Evolutionary conservation across 345 rosid genomes (phyloP), one percentile per base, ranked within the genome.

Genomic region (Ailanthus altissimus): DNA sequence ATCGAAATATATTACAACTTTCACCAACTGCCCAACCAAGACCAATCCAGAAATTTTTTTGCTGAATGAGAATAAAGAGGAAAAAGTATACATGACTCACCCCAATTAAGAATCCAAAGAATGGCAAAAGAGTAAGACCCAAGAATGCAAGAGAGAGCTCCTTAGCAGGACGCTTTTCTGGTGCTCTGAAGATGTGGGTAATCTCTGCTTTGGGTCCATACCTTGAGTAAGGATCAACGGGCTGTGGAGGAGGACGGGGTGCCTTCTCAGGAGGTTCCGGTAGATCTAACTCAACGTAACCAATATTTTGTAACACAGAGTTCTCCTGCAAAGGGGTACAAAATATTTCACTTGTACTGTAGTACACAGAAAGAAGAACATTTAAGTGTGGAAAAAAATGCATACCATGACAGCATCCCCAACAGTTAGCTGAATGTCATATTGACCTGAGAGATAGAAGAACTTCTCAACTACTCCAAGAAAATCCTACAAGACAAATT

Each of bases 191-290:
- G 84, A 94, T 88, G 85, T 97, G 98, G 49, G 75, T 70, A 81
- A 97, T 92, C 89, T 97, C 99, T 38, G 90, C 92, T 84, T 91
- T 91, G 66, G 97, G 96, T 45, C 90, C 97, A 84, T 89, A 94
- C 83, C 89, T 92, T 51, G 85, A 75, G 81, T 80, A 86, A 69
- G 88, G 90, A 63, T 94, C 98, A 77, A 86, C 82, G 23, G 90
- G 81, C 77, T 66, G 88, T n/a, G 76, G 72, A 50, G 97, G 97
- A 67, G 93, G 91, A 50, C 80, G 94, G n/a, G 93, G 80, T 42
- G 93, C 97, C 83, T 90, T 97, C 88, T 94, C 99, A 28, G 97
- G 93, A 72, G 92, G 88, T 82, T 92, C 97, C 67, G 99, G 99
- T 64, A 97, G 89, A 83, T 92, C 98, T 64, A 97, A 79, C 75